A percentile compares a stretch with the other conserved stretches of the same genome.
Conservation (phyloP, 2,329 filamentous ascomycete species). For the Aspergillus flavus region DNA sequence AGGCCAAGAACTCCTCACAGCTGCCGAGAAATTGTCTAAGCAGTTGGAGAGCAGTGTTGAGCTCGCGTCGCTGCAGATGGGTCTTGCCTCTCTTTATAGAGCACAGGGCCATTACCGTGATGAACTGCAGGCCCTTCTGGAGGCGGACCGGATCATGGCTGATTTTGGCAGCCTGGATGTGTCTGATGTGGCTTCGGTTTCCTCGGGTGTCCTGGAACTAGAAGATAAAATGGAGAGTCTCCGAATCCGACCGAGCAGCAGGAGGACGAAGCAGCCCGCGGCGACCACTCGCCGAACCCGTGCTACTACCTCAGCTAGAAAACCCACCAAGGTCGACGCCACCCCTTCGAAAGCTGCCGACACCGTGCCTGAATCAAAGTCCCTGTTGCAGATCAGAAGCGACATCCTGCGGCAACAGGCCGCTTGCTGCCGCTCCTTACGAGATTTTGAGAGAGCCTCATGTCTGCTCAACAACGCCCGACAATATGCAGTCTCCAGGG, state of each 20-base stretch:
- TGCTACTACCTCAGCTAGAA: conserved; percentile 29
- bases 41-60: conserved; percentile 54
- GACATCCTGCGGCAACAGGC: conserved; percentile 56
- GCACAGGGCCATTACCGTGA: conserved; percentile 50
- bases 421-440: conserved; percentile 47
- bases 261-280: conserved; percentile 25
- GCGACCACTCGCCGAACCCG: conserved; percentile 33
- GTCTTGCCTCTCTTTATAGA: conserved; percentile 50
- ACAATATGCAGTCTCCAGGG: conserved; percentile 43
- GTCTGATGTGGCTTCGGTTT: conserved; percentile 29
- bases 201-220: conserved; percentile 37
- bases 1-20: conserved; percentile 59
- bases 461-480: conserved; percentile 50
- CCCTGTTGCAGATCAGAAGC: conserved; percentile 48
- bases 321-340: conserved; percentile 20
- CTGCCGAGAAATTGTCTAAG: conserved; percentile 59
- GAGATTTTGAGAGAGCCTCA: conserved; percentile 61
- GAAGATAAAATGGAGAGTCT: conserved; percentile 48
- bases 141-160: conserved; percentile 50
- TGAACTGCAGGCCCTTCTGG: conserved; percentile 53
- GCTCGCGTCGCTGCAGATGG: conserved; percentile 52
- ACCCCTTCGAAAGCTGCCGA: conserved; percentile 19
- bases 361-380: conserved; percentile 37
- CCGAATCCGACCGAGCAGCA: conserved; percentile 34
- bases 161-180: conserved; percentile 41